Evolutionary conservation across 495 filamentous ascomycete genomes (phyloP).

Genomic region (Penicillium argentinense): DNA sequence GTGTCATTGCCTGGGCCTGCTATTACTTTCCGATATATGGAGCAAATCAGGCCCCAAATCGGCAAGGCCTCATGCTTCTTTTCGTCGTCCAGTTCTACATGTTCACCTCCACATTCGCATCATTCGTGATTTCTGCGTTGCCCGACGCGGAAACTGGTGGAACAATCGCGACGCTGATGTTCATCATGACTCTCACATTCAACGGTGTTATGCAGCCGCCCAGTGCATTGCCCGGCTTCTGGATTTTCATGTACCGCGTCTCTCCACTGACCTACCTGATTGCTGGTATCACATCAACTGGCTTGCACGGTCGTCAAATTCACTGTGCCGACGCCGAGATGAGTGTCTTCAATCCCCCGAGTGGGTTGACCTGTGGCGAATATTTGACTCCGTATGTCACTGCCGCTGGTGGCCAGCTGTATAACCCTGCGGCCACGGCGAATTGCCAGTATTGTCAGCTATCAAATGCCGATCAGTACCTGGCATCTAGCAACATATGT

Average conservation of each 20-base stretch:
- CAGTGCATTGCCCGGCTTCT: slow-evolving; percentile 52
- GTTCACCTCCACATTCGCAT: slow-evolving; percentile 69
- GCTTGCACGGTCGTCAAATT: slow-evolving; percentile 43
- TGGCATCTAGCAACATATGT: slow-evolving; percentile 48
- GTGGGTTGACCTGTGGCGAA: slow-evolving; percentile 47
- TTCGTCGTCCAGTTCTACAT: slow-evolving; percentile 64
- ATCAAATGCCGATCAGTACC: slow-evolving; percentile 46
- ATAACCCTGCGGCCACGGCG: slow-evolving; percentile 42
- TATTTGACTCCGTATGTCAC: slow-evolving; percentile 44
- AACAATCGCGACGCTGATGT: slow-evolving; percentile 58
- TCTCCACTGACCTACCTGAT: slow-evolving; percentile 60
- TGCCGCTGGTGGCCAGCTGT: slow-evolving; percentile 37
- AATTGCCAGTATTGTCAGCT: slow-evolving; percentile 49
- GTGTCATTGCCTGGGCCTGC: slow-evolving; percentile 56
- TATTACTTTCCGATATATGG: slow-evolving; percentile 61
- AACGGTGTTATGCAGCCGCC: slow-evolving; percentile 61
- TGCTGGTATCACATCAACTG: slow-evolving; percentile 49
- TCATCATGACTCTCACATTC: slow-evolving; percentile 60
- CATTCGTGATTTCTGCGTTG: slow-evolving; percentile 50
- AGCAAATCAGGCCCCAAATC: slow-evolving; percentile 34
- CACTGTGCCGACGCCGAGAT: slow-evolving; percentile 47
- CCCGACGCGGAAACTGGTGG: slow-evolving; percentile 56
- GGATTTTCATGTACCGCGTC: slow-evolving; percentile 58
- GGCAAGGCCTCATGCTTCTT: slow-evolving; percentile 50
- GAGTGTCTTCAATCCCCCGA: slow-evolving; percentile 52